Base-by-base conservation (phyloP, 192 early-diverging fungal species). In the Coemansia sp. region DNA sequence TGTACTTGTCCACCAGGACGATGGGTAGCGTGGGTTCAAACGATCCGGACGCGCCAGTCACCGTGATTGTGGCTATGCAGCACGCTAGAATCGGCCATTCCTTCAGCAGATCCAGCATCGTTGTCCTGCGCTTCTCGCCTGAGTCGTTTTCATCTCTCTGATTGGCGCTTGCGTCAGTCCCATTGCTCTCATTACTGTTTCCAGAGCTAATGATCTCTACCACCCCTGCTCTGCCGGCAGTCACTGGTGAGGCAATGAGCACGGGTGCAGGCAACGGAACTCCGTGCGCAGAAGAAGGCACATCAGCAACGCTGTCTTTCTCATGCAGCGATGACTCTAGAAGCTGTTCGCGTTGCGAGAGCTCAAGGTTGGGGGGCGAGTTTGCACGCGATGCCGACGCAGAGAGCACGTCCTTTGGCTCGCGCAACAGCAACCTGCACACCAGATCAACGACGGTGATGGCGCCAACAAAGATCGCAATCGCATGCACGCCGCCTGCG, bases 391-490 rank as follows among this genome's bases (percentile, higher is more conserved):
- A 73, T 16, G 65, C 34, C 8, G 15, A 28, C 3, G 49, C 63
- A 13, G 63, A 57, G 21, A 43, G 37, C 20, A 73, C 48, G 2
- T 63, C 39, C 45, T 72, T 74, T 9, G 90, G 85, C 65, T 92
- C 91, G 9, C 75, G 75, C 20, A 93, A 77, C 64, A 88, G 70
- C 29, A 88, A 62, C 18, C 88, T 84, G 55, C 77, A 82, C 26
- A 86, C 55, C 56, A 93, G 84, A 58, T 91, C 88, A 12, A 89
- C 31, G 9, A 68, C 67, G 1, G 86, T 82, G 21, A 93, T 71
- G 3, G 63, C 86, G 21, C 81, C 86, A 34, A 87, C 87, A 70
- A 93, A 89, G 18, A 87, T 83, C 52, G 91, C 90, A 20, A 90
- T 90, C 10, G 88, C 85, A 13, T 77, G 74, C 21, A 84, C 81